Conservation (phyloP, 2,329 filamentous ascomycete genomes). For the Tolypocladium ovalisporum region DNA sequence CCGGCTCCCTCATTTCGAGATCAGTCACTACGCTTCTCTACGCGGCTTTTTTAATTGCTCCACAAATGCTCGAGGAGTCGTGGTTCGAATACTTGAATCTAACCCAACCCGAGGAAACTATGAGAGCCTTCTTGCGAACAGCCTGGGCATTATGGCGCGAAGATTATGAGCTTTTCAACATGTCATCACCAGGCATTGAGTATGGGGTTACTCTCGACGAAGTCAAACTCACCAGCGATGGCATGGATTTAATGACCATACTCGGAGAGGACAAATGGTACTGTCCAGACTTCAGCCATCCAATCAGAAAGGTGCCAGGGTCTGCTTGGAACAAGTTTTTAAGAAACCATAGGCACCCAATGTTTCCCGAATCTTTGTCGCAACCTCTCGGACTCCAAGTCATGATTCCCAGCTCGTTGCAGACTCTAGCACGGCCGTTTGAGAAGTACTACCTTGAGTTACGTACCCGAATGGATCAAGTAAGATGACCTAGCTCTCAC, state of each 20-base stretch:
- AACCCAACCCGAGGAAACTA: conserved; percentile 1
- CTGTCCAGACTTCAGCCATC: conserved; percentile 9
- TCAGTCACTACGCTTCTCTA: conserved; percentile 10
- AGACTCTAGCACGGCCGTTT: background rate
- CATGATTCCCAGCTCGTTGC: conserved; percentile 1
- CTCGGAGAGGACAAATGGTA: conserved; percentile 5
- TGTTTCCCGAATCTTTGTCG: conserved; percentile 1
- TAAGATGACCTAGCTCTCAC: background rate
- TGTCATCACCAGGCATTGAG: conserved; percentile 6
- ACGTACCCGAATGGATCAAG: background rate
- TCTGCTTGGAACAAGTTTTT: conserved; percentile 14
- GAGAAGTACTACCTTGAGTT: conserved; percentile 1
- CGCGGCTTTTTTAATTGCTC: conserved; percentile 8
- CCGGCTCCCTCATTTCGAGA: conserved; percentile 8
- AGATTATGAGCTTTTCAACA: background rate
- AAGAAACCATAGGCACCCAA: conserved; percentile 6
- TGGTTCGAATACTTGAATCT: conserved; percentile 1
- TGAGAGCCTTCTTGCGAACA: conserved; percentile 6
- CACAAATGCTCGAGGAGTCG: conserved; percentile 3
- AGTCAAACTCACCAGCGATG: conserved; percentile 8
- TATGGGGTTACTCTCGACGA: conserved; percentile 10
- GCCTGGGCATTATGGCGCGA: conserved; percentile 8
- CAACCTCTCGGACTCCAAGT: background rate
- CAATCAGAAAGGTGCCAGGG: conserved; percentile 9
- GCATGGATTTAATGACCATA: conserved; percentile 7